Evolutionary conservation across 1,284 basidiomycete genomes (phyloP), one percentile per base, ranked within the genome.

Genomic region (Ustilago curta): DNA sequence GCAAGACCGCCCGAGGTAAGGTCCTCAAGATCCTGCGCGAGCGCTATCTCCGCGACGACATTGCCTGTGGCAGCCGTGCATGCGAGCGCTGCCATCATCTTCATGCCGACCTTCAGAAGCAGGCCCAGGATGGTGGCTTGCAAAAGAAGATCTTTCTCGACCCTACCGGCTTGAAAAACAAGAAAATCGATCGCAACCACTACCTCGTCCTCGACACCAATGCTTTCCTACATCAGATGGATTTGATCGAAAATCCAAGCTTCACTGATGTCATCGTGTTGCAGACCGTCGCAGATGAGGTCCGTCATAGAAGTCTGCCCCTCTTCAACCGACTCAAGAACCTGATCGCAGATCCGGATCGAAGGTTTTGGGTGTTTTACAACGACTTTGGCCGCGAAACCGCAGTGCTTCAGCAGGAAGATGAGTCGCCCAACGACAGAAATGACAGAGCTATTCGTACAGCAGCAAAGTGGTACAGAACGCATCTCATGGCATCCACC

Each of bases 1-100:
- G 85, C 58, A 99, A 99, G 87, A 98, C 97, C 0, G 93, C 93
- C 0, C 87, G 90, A 67, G 96, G 97, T 25, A 97, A 96, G 84
- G 94, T 99, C 31, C 90, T 95, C 82, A 96, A 95, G 88, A 95
- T 98, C 60, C 87, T 98, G n/a, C 89, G 95, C 43, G 96, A 99
- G 86, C 88, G 95, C 71, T 99, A 99, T 86, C 90, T 98, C 4
- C 89, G 97, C 42, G 91, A 94, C 77, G 95, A 98, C 83, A 92
- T 98, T 37, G 89, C 90, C n/a, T 99, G 97, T 84, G 95, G 95
- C 1, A 90, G 94, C 29, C 87, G 89, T 51, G 87, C 87, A 42
- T 97, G 95, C 86, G 85, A 87, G 48, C 83, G 64, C 11, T 86
- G 85, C 39, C 66, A 68, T 1, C 56, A 61, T 32, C 59, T 72